Evolutionary conservation across 495 filamentous ascomycete species (phyloP), one percentile per base, ranked within the genome.

Genomic region (Penicillium canariense): DNA sequence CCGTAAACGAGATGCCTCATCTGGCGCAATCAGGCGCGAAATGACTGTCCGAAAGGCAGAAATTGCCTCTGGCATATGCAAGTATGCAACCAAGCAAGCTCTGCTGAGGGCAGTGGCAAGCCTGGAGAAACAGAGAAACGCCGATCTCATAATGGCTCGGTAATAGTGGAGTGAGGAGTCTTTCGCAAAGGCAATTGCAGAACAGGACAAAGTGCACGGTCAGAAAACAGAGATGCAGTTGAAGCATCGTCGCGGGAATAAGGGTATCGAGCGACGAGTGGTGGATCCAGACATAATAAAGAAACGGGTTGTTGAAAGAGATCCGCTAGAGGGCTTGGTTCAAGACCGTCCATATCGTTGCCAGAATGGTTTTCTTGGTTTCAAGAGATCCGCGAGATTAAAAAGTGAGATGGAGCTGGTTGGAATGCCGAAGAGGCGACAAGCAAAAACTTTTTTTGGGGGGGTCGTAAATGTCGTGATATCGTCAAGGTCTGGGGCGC

Each of bases 371-470:
- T n/a, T n/a, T n/a, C n/a, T n/a, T n/a, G n/a, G n/a, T n/a, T n/a
- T 34, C 46, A 12, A 27, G 32, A n/a, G 38, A 40, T 40, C 45
- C 59, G 32, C 31, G 18, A 32, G 30, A 53, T 58, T 48, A 40
- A 35, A 10, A 44, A 48, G 3, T 15, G 52, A 10, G 45, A 57
- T 65, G 57, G 60, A 58, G 60, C 49, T 14, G 42, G 35, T 40
- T n/a, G 40, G 46, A 34, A 54, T 20, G 44, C 22, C 17, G 17
- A 38, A 55, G 31, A 39, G 40, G 35, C 26, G 25, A 47, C 54
- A 54, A 54, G 43, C 42, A 64, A 62, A 31, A 66, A 67, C 50
- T 49, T 69, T 72, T 74, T 65, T 63, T 46, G 20, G 27, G 55
- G 32, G 59, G 45, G 63, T 73, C 60, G 61, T 66, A 18, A 70